These are phyloP conservation scores for Lasiosphaeria miniovina DNA, from an alignment of 495 filamentous ascomycete genomes.

Conservation along the genomic window DNA sequence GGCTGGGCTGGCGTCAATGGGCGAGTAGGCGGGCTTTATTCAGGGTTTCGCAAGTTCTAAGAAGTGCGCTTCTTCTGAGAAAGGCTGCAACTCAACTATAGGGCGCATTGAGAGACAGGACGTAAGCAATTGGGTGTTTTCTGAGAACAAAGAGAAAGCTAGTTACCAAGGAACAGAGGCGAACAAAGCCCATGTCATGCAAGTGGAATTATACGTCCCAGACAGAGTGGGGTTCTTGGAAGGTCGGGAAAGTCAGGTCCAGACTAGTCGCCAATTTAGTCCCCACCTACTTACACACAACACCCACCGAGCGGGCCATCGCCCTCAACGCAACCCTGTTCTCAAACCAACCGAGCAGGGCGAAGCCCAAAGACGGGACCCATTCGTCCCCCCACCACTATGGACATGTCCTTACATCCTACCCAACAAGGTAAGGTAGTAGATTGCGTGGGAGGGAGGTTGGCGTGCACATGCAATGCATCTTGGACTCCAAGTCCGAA, in stretches of 20 bases:
- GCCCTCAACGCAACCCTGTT: background rate
- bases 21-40: too few species aligned
- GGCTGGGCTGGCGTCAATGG: too few species aligned
- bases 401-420: too few species aligned
- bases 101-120: background rate
- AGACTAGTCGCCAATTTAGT: background rate
- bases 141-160: background rate
- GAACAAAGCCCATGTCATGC: background rate
- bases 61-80: background rate
- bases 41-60: too few species aligned
- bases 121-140: background rate
- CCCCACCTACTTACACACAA: background rate
- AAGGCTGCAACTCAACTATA: background rate
- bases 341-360: slow-evolving; percentile 1
- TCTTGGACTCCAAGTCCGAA: too few species aligned
- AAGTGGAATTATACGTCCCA: background rate
- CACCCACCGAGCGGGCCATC: background rate
- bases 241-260: background rate
- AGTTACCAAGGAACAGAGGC: slow-evolving; percentile 1
- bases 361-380: background rate
- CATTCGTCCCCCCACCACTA: too few species aligned
- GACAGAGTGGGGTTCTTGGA: background rate
- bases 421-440: too few species aligned
- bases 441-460: too few species aligned
- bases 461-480: too few species aligned